Conservation (phyloP, 208 protist genomes). For the Crithidia sp. region DNA sequence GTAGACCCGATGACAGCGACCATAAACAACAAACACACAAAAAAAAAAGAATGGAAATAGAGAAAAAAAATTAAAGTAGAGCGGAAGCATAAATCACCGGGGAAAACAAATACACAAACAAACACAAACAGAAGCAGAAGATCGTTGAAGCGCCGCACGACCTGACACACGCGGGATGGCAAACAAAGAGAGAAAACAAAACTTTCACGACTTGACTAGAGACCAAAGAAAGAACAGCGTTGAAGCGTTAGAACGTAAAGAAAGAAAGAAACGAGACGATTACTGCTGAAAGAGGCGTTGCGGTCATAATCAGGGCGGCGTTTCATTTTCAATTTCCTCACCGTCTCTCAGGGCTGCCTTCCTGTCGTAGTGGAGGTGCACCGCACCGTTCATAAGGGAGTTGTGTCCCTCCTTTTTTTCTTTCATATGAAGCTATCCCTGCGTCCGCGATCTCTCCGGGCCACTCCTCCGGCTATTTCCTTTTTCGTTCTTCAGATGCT, state of each 20-base stretch:
- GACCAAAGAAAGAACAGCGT: background rate
- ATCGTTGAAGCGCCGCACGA: background rate
- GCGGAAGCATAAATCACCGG: background rate
- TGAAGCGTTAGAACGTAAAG: background rate
- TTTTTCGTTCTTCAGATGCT: slow-evolving; percentile 12
- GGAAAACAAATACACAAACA: background rate
- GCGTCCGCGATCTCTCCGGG: background rate
- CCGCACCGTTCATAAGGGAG: too few relatives aligned
- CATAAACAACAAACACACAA: slow-evolving; percentile 6
- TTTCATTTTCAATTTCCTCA: too few relatives aligned
- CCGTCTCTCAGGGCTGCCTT: too few relatives aligned
- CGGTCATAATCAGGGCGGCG: too few relatives aligned
- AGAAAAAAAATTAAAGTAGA: background rate
- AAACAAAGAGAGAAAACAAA: too few relatives aligned
- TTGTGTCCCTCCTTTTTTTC: background rate
- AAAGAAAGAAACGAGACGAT: background rate
- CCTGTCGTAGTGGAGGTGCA: too few relatives aligned
- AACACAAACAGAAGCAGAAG: background rate
- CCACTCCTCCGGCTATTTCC: background rate
- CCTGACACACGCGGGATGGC: too few relatives aligned
- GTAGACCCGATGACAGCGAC: slow-evolving; percentile 5
- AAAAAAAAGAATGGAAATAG: slow-evolving; percentile 3
- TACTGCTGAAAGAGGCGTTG: too few relatives aligned
- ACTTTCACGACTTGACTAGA: background rate
- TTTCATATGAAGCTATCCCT: background rate